Base-by-base conservation (phyloP, 441 rosid genomes). In the Aquilaria agallochum region DNA sequence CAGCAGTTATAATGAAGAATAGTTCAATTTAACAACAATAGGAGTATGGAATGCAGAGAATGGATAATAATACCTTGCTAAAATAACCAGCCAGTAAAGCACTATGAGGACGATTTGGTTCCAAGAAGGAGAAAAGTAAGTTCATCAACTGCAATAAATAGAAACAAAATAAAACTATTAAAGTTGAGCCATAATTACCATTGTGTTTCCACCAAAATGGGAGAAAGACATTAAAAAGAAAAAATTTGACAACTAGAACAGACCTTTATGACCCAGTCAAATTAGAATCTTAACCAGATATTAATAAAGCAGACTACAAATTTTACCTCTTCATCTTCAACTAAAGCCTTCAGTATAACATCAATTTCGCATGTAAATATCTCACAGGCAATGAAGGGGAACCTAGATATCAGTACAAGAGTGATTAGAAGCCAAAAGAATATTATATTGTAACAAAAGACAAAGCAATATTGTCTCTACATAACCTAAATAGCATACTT, bases 311-410 rank as follows among this genome's bases (percentile, higher is more conserved):
- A 36, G 4, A 53, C 10, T 9, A 59, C n/a, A 44, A 45, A 27
- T 8, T 46, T 49, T 48, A 90, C 99, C 97, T 93, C 86, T 67
- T 93, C 96, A 48, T 96, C 99, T 74, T 93, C 99, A 60, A 90
- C 93, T 69, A 96, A 60, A 34, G 96, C 84, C 74, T 83, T 92
- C 20, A 95, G 80, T 66, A 95, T 90, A 56, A 88, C 94, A 66
- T 95, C 98, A 72, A 96, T 92, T 74, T 95, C 99, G 52, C 99
- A 96, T 3, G 98, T 93, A 66, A 96, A 90, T 58, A 96, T 83
- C 89, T 96, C 99, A 57, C 98, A 93, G 49, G 99, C 76, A 69
- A 96, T 80, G 68, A 89, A 93, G 1, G 99, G 99, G 68, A 90
- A 96, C 96, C 99, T 96, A 71, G 20, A 63, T 56, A 61, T 58